Conservation (phyloP, 2,329 filamentous ascomycete genomes). For the Fusarium denticulatum region DNA sequence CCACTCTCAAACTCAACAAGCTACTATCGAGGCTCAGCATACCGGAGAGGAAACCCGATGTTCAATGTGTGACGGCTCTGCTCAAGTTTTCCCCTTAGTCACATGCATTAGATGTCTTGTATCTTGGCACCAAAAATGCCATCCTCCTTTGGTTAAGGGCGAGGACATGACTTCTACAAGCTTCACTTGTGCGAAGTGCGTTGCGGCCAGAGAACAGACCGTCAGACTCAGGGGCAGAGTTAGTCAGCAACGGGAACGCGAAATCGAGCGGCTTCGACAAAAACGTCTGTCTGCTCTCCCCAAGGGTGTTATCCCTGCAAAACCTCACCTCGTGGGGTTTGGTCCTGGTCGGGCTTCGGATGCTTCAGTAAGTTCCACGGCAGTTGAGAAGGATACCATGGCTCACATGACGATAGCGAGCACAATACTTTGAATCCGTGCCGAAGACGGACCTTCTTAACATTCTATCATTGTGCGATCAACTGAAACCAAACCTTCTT, state of each 20-base stretch:
- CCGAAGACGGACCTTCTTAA: conserved; percentile 53
- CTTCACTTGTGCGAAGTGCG: conserved; percentile 37
- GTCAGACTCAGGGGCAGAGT: conserved; percentile 19
- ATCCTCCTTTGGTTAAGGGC: conserved; percentile 13
- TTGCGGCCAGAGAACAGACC: conserved; percentile 6
- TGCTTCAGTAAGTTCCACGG: conserved; percentile 46
- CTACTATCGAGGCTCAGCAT: not conserved
- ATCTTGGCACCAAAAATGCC: conserved; percentile 42
- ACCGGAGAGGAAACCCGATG: conserved; percentile 8
- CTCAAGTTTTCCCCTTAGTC: conserved; percentile 13
- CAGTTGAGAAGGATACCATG: not conserved
- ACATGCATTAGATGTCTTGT: conserved; percentile 37
- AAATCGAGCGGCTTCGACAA: conserved; percentile 47
- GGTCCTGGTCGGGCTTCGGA: conserved; percentile 48
- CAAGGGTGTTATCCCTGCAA: conserved; percentile 47
- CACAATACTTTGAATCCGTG: conserved; percentile 52
- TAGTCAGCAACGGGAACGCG: conserved; percentile 33
- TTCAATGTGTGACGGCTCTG: conserved; percentile 28
- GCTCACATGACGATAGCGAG: conserved; percentile 43
- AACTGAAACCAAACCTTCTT: conserved; percentile 53
- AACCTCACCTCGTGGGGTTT: conserved; percentile 53
- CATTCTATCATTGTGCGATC: conserved; percentile 54
- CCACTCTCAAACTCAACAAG: not conserved
- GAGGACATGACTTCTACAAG: not conserved
- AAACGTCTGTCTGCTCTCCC: conserved; percentile 48